A percentile compares a stretch with the other conserved stretches of the same genome.
Conservation (phyloP, 352 stramenopile genomes). For the Phytopythium vexans region DNA sequence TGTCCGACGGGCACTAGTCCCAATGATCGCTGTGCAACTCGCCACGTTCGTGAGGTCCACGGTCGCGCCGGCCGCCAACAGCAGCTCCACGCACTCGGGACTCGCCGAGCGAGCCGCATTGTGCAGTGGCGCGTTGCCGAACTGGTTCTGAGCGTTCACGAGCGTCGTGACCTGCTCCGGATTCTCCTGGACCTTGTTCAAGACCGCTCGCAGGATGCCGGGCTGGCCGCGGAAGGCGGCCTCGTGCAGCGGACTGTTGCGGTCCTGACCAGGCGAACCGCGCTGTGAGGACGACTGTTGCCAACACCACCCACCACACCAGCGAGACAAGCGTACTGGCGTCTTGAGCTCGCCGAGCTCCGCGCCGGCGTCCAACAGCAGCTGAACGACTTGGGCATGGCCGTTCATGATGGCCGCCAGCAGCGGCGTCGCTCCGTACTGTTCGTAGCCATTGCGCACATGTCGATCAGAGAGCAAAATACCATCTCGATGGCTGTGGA, state of each 20-base stretch:
- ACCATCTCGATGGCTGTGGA: too few relatives aligned
- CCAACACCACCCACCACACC: too few relatives aligned
- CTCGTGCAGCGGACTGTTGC: conserved; percentile 75
- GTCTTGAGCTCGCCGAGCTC: conserved; percentile 69
- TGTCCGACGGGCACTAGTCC: too few relatives aligned
- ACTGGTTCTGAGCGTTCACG: conserved; percentile 70
- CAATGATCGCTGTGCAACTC: too few relatives aligned
- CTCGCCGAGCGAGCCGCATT: conserved; percentile 62
- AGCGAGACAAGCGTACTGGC: conserved; percentile 33
- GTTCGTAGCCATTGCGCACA: background rate
- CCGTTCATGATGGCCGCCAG: conserved; percentile 67
- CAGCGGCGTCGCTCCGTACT: conserved; percentile 74
- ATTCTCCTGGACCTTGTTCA: conserved; percentile 50
- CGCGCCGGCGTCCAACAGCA: conserved; percentile 54
- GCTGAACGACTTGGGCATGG: conserved; percentile 44
- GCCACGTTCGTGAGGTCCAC: conserved; percentile 52
- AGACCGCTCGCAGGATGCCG: conserved; percentile 44
- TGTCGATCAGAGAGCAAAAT: background rate
- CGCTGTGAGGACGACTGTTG: background rate
- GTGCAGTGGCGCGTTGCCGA: conserved; percentile 76
- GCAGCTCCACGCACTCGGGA: conserved; percentile 36
- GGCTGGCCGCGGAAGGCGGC: conserved; percentile 50
- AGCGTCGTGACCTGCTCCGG: conserved; percentile 28
- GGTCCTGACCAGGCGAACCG: conserved; percentile 36
- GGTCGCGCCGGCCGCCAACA: conserved; percentile 49